phyloP scores from a whole-genome alignment of 1,284 basidiomycete species.

The Xanthoconium separans region DNA sequence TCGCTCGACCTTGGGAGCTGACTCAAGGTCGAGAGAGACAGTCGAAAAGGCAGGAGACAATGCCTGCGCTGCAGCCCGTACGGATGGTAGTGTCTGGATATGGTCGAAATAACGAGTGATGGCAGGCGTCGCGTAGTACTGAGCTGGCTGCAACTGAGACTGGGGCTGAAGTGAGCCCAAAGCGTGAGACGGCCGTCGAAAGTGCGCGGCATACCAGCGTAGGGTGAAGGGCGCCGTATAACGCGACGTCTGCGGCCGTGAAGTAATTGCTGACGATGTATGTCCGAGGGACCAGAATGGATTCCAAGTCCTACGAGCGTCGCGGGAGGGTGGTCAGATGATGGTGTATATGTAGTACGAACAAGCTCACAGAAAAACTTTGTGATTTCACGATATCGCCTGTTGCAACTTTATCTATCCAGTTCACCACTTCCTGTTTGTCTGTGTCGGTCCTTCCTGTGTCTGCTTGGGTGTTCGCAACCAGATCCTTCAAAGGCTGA shows the following conservation, averaged over 20 bases:
- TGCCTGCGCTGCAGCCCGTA: slow-evolving; percentile 54
- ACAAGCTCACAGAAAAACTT: slow-evolving; percentile 47
- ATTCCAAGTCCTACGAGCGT: slow-evolving; percentile 64
- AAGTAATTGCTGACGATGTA: slow-evolving; percentile 81
- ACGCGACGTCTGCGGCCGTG: slow-evolving; percentile 83
- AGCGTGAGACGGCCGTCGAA: neutral
- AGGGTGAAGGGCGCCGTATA: slow-evolving; percentile 83
- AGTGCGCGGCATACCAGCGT: slow-evolving; percentile 56
- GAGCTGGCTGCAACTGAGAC: slow-evolving; percentile 63
- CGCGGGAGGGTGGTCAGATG: neutral
- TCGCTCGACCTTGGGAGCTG: slow-evolving; percentile 73
- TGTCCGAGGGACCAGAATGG: slow-evolving; percentile 72
- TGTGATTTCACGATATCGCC: slow-evolving; percentile 50
- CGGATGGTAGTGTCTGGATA: slow-evolving; percentile 70
- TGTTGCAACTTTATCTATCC: slow-evolving; percentile 65
- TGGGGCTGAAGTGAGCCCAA: slow-evolving; percentile 33
- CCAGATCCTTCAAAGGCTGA: slow-evolving; percentile 57
- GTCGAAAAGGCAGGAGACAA: slow-evolving; percentile 57
- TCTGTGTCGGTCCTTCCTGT: slow-evolving; percentile 63
- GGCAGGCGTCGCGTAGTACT: slow-evolving; percentile 76
- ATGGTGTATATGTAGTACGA: neutral
- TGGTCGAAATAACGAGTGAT: slow-evolving; percentile 93
- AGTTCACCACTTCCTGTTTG: slow-evolving; percentile 58
- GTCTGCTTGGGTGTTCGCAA: slow-evolving; percentile 45
- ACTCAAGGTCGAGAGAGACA: slow-evolving; percentile 71